Percentiles rank a stretch among this genome's conserved stretches.
These are phyloP conservation scores for Mentha longifolia DNA, from an alignment of 257 asterid species.

Conservation along the genomic window DNA sequence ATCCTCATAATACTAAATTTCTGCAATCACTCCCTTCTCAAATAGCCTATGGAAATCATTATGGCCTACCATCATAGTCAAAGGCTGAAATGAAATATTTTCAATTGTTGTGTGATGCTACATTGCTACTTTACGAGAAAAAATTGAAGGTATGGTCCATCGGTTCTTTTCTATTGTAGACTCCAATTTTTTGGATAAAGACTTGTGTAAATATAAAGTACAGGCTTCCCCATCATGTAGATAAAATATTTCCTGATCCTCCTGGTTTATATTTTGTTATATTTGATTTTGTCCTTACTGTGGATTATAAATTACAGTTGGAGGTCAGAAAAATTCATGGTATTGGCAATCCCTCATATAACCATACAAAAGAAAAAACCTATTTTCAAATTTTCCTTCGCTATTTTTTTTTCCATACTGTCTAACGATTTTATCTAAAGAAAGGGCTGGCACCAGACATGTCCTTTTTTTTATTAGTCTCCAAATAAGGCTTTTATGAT, in stretches of 20 bases:
- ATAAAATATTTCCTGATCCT: background rate
- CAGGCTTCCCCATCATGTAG: background rate
- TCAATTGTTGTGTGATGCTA: background rate
- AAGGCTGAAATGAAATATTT: background rate
- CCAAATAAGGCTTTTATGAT: background rate
- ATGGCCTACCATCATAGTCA: background rate
- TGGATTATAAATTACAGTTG: background rate
- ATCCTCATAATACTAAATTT: background rate
- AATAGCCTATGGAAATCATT: background rate
- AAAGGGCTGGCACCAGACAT: no score
- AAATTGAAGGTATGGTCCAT: background rate
- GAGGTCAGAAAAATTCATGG: background rate
- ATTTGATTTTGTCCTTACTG: background rate
- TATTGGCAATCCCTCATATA: background rate
- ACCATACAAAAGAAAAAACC: no score
- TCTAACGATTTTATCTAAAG: no score
- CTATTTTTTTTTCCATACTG: background rate
- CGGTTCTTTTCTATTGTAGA: background rate
- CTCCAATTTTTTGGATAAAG: background rate
- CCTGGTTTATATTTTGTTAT: background rate
- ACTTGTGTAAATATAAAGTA: conserved; percentile 5
- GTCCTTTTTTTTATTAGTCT: background rate
- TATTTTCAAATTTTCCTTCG: no score
- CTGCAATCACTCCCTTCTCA: background rate
- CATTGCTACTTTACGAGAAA: background rate